phyloP scores from a whole-genome alignment of 208 protist species.

The Leishmania lainsoni region DNA sequence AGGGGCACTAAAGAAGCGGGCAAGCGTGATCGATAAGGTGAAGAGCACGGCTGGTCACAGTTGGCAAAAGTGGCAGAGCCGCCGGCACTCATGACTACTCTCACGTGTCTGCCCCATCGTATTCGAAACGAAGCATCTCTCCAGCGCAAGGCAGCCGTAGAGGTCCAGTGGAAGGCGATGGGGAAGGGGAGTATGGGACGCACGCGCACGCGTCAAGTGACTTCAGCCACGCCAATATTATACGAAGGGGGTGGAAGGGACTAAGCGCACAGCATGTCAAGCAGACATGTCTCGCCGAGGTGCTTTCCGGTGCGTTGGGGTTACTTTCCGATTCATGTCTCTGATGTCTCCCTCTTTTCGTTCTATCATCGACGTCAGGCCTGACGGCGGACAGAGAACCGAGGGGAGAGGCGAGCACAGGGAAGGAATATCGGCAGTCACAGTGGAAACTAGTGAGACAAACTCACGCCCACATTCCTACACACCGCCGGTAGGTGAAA shows the following conservation, averaged over 20 bases:
- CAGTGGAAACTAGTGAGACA: neutral
- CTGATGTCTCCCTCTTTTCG: neutral
- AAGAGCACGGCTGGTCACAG: neutral
- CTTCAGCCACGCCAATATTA: neutral
- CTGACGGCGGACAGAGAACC: neutral
- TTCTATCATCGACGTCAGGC: neutral
- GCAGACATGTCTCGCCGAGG: neutral
- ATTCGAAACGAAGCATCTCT: neutral
- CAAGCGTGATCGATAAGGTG: neutral
- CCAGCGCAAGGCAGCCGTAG: neutral
- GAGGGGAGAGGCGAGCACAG: neutral
- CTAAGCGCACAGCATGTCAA: neutral
- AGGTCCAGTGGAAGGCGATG: neutral
- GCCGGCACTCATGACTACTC: neutral
- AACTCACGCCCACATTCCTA: neutral
- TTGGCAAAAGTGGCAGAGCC: constrained; percentile 2
- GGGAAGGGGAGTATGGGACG: neutral
- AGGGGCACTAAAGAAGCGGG: neutral
- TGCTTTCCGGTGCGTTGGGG: neutral
- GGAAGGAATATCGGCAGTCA: neutral
- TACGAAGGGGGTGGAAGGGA: neutral
- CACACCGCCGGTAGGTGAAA: neutral
- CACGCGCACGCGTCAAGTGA: neutral
- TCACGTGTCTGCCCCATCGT: neutral
- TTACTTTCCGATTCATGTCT: neutral